Evolutionary conservation across 2,329 filamentous ascomycete species (phyloP).

Genomic region (Fusarium illudens): DNA sequence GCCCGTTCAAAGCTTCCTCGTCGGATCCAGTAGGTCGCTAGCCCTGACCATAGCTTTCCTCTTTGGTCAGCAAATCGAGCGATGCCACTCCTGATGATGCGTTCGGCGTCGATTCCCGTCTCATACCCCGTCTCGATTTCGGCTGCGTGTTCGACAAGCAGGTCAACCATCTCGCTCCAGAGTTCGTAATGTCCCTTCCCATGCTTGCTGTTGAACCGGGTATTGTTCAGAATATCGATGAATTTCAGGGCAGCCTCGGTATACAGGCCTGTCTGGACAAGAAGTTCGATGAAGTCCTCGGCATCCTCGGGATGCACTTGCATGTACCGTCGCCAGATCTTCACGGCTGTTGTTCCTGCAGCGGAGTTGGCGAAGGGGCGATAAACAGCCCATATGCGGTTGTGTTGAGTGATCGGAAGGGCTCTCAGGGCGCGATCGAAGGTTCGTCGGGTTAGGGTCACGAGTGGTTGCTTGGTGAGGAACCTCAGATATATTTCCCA

Average conservation of each 20-base stretch:
- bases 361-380: conserved; percentile 90
- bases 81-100: conserved; percentile 92
- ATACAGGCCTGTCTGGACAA: conserved; percentile 82
- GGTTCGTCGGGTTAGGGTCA: conserved; percentile 84
- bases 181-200: conserved; percentile 95
- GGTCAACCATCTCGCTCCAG: conserved; percentile 97
- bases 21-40: conserved; percentile 97
- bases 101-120: conserved; percentile 86
- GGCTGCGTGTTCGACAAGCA: conserved; percentile 89
- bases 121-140: conserved; percentile 84
- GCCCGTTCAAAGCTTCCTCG: conserved; percentile 92
- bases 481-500: conserved; percentile 98
- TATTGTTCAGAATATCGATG: conserved; percentile 90
- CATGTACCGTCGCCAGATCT: conserved; percentile 95
- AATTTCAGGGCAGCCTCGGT: conserved; percentile 92
- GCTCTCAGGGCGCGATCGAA: conserved; percentile 94
- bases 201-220: conserved; percentile 89
- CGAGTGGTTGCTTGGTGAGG: conserved; percentile 87
- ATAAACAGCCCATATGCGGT: conserved; percentile 93
- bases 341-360: conserved; percentile 87
- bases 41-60: conserved; percentile 91
- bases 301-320: conserved; percentile 95
- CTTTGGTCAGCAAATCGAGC: conserved; percentile 90
- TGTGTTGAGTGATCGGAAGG: conserved; percentile 92
- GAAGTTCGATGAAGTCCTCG: conserved; percentile 92